Conservation (phyloP, 2,329 filamentous ascomycete genomes). For the Davidsoniella eucalypti region DNA sequence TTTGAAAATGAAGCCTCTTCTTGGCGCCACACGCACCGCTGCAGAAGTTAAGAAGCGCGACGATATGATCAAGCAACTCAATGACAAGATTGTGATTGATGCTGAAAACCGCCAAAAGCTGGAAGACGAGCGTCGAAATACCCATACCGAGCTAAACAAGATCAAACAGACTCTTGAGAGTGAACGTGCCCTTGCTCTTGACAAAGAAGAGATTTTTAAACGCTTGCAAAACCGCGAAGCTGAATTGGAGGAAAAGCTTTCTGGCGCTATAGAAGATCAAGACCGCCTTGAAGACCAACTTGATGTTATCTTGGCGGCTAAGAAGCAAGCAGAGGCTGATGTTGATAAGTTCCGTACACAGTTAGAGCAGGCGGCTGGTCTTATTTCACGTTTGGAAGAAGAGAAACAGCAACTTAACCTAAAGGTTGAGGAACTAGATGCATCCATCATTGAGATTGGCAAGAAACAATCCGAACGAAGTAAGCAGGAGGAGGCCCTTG, state of each 20-base stretch:
- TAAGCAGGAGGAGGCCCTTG: constrained; percentile 57
- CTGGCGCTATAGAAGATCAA: constrained; percentile 83
- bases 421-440: constrained; percentile 53
- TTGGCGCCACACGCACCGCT: constrained; percentile 81
- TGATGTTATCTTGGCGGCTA: constrained; percentile 73
- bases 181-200: constrained; percentile 82
- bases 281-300: constrained; percentile 87
- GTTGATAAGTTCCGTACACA: constrained; percentile 64
- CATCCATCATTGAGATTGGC: constrained; percentile 53
- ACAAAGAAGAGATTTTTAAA: constrained; percentile 98
- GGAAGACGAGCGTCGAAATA: constrained; percentile 80
- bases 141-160: constrained; percentile 70
- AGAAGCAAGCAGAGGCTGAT: constrained; percentile 75
- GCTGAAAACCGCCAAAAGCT: constrained; percentile 57
- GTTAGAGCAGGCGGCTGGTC: constrained; percentile 75
- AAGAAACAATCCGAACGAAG: constrained; percentile 55
- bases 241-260: constrained; percentile 83
- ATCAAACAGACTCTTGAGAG: constrained; percentile 92
- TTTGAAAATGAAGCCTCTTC: constrained; percentile 82
- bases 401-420: constrained; percentile 64
- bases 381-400: constrained; percentile 71
- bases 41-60: constrained; percentile 91
- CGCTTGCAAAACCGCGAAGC: constrained; percentile 82
- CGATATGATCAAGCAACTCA: constrained; percentile 77
- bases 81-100: constrained; percentile 68